A percentile compares a stretch with the other conserved stretches of the same genome.
These are phyloP conservation scores for Isoetes engelmannii DNA, from an alignment of 83 land plant genomes.

Conservation along the genomic window DNA sequence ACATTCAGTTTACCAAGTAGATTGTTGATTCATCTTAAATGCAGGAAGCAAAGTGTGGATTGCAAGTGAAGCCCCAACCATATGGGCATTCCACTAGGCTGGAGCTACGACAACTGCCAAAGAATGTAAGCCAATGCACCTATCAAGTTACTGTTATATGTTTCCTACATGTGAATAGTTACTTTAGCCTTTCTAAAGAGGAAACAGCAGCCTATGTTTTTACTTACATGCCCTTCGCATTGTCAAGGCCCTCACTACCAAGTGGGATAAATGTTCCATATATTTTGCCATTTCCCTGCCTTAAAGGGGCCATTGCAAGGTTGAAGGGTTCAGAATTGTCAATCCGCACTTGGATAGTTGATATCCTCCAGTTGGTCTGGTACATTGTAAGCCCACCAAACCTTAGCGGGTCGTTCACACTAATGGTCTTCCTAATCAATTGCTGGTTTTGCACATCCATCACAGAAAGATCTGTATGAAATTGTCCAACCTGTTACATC, in stretches of 20 bases:
- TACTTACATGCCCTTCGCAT: conserved; percentile 87
- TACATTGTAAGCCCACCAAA: conserved; percentile 93
- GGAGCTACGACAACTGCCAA: no score
- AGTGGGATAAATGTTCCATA: conserved; percentile 85
- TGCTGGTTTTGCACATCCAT: conserved; percentile 48
- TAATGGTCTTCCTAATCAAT: conserved; percentile 62
- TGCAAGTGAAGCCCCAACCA: background rate
- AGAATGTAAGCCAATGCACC: background rate
- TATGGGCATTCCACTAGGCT: no score
- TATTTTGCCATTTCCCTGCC: conserved; percentile 87
- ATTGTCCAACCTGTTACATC: conserved; percentile 60
- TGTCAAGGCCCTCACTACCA: conserved; percentile 43
- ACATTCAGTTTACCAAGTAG: no score
- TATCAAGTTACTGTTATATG: background rate
- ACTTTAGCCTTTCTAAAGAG: background rate
- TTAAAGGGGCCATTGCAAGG: conserved; percentile 77
- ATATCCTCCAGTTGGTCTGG: conserved; percentile 93
- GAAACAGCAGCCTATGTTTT: no score
- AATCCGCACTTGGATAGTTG: conserved; percentile 67
- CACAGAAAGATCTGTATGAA: conserved; percentile 70
- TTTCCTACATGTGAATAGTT: background rate
- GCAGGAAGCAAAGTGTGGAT: no score
- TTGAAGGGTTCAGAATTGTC: conserved; percentile 89
- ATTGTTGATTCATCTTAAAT: no score
- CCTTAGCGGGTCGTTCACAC: conserved; percentile 83